Percentiles rank a stretch among this genome's conserved stretches.
These are phyloP conservation scores for Albatrellus sp. DNA, from an alignment of 1,284 basidiomycete species.

Conservation along the genomic window DNA sequence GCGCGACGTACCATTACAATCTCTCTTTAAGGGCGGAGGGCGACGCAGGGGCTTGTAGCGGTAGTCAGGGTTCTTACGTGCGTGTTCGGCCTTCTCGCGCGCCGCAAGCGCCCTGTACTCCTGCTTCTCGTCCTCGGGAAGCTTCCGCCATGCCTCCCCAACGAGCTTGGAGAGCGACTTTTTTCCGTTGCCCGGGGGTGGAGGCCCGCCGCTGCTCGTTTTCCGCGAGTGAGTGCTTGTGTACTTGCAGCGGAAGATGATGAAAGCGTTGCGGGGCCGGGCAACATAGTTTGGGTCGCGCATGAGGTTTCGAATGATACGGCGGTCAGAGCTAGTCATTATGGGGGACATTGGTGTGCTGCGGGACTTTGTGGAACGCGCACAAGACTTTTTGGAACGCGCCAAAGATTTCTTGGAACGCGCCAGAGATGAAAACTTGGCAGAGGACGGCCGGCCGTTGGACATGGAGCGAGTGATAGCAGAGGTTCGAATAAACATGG, in stretches of 20 bases:
- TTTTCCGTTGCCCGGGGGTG: conserved; percentile 1
- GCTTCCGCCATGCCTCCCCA: conserved; percentile 43
- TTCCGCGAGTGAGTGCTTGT: conserved; percentile 16
- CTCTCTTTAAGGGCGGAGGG: too few relatives aligned
- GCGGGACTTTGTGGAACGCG: too few relatives aligned
- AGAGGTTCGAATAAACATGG: too few relatives aligned
- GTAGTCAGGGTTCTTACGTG: conserved; percentile 21
- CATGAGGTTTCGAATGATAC: conserved; percentile 16
- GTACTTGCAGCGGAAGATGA: conserved; percentile 77
- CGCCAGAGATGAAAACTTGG: too few relatives aligned
- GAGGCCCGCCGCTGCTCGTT: conserved; percentile 12
- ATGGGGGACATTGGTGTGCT: too few relatives aligned
- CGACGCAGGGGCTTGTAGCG: too few relatives aligned
- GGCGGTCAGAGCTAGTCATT: too few relatives aligned
- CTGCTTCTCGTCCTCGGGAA: conserved; percentile 31
- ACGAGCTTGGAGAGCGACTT: conserved; percentile 53
- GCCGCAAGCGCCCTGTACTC: conserved; percentile 38
- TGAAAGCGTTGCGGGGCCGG: conserved; percentile 80
- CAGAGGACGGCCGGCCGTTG: too few relatives aligned
- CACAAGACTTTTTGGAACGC: too few relatives aligned
- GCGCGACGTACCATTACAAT: too few relatives aligned
- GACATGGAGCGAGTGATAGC: too few relatives aligned
- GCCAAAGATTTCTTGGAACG: too few relatives aligned
- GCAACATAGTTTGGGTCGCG: conserved; percentile 57
- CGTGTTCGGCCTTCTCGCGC: conserved; percentile 40